Conservation (phyloP, 441 rosid genomes). For the Populus trichocarpa region DNA sequence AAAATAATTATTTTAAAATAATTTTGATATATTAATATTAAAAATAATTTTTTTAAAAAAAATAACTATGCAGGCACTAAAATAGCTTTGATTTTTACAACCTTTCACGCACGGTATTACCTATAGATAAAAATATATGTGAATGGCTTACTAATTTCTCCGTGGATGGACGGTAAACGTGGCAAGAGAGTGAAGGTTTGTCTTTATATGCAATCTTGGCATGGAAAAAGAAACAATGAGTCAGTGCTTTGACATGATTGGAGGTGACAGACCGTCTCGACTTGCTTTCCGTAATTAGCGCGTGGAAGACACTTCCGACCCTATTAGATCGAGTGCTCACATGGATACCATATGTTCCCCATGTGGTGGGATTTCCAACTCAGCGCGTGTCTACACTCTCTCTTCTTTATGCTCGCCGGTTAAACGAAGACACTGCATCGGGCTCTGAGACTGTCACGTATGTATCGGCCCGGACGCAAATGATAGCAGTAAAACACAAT, state of each 20-base stretch:
- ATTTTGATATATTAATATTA: no score
- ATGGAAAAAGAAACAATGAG: neutral
- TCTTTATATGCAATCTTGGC: neutral
- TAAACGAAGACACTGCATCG: slow-evolving; percentile 1
- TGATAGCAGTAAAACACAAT: neutral
- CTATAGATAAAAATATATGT: neutral
- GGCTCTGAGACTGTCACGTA: neutral
- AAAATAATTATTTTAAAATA: no score
- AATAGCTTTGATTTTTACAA: no score
- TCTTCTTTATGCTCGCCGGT: slow-evolving; percentile 12
- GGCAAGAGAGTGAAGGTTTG: neutral
- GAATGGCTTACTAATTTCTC: neutral
- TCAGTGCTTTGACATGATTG: neutral
- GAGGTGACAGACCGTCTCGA: neutral
- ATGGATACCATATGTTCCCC: slow-evolving; percentile 19
- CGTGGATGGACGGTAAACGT: neutral
- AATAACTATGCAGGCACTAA: no score
- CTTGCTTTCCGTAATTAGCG: slow-evolving; percentile 3
- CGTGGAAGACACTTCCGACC: slow-evolving; percentile 18
- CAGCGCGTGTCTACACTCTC: slow-evolving; percentile 31
- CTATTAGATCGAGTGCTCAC: slow-evolving; percentile 23
- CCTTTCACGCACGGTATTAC: no score
- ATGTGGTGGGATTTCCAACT: slow-evolving; percentile 19
- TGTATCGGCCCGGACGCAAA: neutral
- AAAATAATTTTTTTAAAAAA: no score